Percentiles rank a stretch among this genome's conserved stretches.
Evolutionary conservation across 306 rosid genomes (phyloP).

Genomic region (Oxytropis ochrocephala): DNA sequence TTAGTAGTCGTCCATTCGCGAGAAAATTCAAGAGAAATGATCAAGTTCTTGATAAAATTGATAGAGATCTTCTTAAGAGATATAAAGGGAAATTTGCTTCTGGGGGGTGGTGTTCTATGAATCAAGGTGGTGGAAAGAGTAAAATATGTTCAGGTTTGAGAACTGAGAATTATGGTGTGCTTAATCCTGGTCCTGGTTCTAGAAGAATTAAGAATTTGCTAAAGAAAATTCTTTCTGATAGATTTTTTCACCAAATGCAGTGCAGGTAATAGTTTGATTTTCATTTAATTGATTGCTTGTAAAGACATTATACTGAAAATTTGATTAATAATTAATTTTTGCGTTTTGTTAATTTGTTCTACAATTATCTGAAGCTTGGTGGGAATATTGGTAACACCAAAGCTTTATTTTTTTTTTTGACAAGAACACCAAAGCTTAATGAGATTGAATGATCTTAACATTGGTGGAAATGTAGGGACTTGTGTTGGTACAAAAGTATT

Average conservation of each 20-base stretch:
- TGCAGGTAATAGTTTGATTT: slow-evolving; percentile 52
- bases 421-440: neutral
- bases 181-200: slow-evolving; percentile 62
- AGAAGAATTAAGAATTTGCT: slow-evolving; percentile 56
- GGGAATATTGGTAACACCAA: neutral
- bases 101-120: slow-evolving; percentile 74
- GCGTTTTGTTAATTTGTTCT: neutral
- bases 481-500: no score
- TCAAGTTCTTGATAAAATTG: slow-evolving; percentile 59
- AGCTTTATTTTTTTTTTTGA: no score
- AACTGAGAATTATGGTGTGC: slow-evolving; percentile 45
- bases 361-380: neutral
- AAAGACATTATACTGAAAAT: neutral
- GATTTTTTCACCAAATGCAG: slow-evolving; percentile 44
- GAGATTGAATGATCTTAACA: neutral
- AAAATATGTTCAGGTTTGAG: slow-evolving; percentile 41
- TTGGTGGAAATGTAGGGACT: no score
- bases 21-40: slow-evolving; percentile 71
- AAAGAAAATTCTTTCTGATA: slow-evolving; percentile 33
- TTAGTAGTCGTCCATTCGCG: slow-evolving; percentile 75
- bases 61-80: slow-evolving; percentile 61
- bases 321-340: neutral
- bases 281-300: slow-evolving; percentile 6
- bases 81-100: slow-evolving; percentile 34
- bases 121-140: slow-evolving; percentile 1